Conservation (phyloP, 1,284 basidiomycete genomes). For the Rhizopogon parksii region DNA sequence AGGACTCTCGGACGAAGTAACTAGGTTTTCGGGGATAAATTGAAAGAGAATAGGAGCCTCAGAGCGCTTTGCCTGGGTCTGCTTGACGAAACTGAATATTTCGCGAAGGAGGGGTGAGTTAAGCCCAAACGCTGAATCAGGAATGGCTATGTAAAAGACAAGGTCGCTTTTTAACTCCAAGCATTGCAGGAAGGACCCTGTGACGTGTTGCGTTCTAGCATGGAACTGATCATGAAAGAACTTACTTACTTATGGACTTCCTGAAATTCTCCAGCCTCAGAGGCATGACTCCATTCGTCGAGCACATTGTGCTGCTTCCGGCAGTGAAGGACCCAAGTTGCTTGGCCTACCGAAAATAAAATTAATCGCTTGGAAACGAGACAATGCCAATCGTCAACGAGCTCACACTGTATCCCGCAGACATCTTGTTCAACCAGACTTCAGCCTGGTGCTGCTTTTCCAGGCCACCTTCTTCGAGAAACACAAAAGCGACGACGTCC, state of each 20-base stretch:
- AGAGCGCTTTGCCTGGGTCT: slow-evolving; percentile 40
- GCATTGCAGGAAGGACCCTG: slow-evolving; percentile 1
- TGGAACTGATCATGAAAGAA: neutral
- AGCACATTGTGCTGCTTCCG: slow-evolving; percentile 42
- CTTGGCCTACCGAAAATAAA: slow-evolving; percentile 39
- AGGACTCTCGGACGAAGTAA: slow-evolving; percentile 32
- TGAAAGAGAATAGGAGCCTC: slow-evolving; percentile 51
- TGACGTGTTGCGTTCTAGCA: neutral
- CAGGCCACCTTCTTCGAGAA: slow-evolving; percentile 56
- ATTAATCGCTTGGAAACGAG: slow-evolving; percentile 7
- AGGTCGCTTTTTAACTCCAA: slow-evolving; percentile 30
- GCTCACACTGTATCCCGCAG: slow-evolving; percentile 53
- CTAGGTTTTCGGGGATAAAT: slow-evolving; percentile 59
- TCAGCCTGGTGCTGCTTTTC: slow-evolving; percentile 41
- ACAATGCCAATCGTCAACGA: neutral
- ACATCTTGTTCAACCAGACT: slow-evolving; percentile 52
- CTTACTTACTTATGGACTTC: slow-evolving; percentile 49
- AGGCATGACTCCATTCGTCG: slow-evolving; percentile 50
- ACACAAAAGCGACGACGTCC: slow-evolving; percentile 56
- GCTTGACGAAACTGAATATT: slow-evolving; percentile 53
- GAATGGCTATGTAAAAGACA: slow-evolving; percentile 65
- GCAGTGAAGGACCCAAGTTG: slow-evolving; percentile 50
- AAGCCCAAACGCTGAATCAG: slow-evolving; percentile 48
- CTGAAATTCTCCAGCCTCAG: slow-evolving; percentile 59
- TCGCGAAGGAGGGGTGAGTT: slow-evolving; percentile 59